Evolutionary conservation across 306 rosid species (phyloP).

Genomic region (Sindora glabra): DNA sequence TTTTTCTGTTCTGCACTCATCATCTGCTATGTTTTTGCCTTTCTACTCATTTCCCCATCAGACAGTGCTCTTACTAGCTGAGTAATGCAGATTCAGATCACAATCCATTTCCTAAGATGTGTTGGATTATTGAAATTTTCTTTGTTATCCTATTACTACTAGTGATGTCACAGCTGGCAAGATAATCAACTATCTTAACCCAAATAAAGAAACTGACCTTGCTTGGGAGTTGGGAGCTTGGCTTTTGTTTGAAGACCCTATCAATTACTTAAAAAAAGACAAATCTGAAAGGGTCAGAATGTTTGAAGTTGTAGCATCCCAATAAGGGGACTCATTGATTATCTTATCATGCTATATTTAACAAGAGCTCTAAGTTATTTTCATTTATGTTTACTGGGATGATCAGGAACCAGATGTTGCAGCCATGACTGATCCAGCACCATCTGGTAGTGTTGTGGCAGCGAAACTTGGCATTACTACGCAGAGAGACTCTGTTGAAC

Average conservation of each 20-base stretch:
- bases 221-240: not conserved
- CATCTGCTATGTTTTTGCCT: not conserved
- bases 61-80: not conserved
- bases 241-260: not conserved
- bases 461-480: constrained; percentile 30
- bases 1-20: not conserved
- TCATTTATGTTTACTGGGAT: constrained; percentile 16
- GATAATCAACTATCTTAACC: not conserved
- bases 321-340: not conserved
- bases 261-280: not conserved
- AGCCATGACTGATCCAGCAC: constrained; percentile 21
- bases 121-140: too few species aligned
- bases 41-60: not conserved
- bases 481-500: constrained; percentile 26
- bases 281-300: not conserved
- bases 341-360: not conserved
- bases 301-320: not conserved
- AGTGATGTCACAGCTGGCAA: not conserved
- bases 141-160: not conserved
- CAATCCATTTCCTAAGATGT: too few species aligned
- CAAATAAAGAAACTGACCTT: not conserved
- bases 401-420: constrained; percentile 42
- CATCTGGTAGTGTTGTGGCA: constrained; percentile 21
- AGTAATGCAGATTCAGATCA: not conserved
- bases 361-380: constrained; percentile 11